These are phyloP conservation scores for Petunia axillaris DNA, from an alignment of 257 asterid species.

Conservation along the genomic window DNA sequence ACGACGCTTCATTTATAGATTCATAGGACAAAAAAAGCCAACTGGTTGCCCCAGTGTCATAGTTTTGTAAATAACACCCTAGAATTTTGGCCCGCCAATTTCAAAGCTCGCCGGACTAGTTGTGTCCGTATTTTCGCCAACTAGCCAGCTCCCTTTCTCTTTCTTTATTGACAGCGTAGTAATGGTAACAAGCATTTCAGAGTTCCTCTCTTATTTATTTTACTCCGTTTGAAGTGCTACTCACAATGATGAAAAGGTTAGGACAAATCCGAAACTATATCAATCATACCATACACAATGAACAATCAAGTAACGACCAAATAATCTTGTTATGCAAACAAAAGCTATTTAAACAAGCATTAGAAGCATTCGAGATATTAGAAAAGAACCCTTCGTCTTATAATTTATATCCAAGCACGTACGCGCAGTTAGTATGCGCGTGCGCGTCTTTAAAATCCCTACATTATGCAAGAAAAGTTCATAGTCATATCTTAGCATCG, in stretches of 20 bases:
- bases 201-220: no score
- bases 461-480: conserved; percentile 54
- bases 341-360: conserved; percentile 56
- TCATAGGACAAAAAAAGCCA: no score
- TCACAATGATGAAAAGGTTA: conserved; percentile 47
- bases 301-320: conserved; percentile 45
- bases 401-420: conserved; percentile 54
- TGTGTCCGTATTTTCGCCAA: background rate
- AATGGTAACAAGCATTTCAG: no score
- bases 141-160: background rate
- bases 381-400: conserved; percentile 38
- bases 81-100: conserved; percentile 8
- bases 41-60: no score
- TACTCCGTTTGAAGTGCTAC: no score
- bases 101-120: background rate
- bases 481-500: conserved; percentile 48
- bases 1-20: no score
- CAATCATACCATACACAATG: conserved; percentile 35
- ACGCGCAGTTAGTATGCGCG: conserved; percentile 52
- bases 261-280: conserved; percentile 33
- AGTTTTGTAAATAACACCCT: background rate
- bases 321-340: conserved; percentile 61
- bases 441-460: conserved; percentile 61
- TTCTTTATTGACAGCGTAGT: background rate
- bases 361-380: conserved; percentile 48